phyloP scores from a whole-genome alignment of 495 filamentous ascomycete genomes.

The Sordaria brevicollis region DNA sequence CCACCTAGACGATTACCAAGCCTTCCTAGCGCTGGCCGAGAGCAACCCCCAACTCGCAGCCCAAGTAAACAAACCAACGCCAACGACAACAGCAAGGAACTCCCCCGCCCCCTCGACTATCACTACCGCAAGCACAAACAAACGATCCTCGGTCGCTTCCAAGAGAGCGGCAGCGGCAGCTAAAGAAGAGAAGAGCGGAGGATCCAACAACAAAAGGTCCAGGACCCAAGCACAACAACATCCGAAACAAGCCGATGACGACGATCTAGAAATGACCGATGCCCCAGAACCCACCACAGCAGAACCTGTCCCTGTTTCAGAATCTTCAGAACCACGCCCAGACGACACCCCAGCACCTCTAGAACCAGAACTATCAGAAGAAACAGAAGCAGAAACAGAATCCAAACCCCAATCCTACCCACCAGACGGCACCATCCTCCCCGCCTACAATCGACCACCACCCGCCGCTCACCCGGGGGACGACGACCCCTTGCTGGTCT shows the following conservation, averaged over 20 bases:
- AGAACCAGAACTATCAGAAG: neutral
- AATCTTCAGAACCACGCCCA: neutral
- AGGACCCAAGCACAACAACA: conserved; percentile 15
- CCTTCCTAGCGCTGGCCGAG: conserved; percentile 44
- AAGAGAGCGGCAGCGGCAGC: conserved; percentile 10
- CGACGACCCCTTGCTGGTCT: conserved; percentile 52
- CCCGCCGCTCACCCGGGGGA: conserved; percentile 38
- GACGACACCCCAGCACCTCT: neutral
- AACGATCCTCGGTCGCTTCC: conserved; percentile 14
- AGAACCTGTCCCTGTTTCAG: conserved; percentile 4
- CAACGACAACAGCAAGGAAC: conserved; percentile 8
- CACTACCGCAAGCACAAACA: conserved; percentile 4
- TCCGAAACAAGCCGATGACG: conserved; percentile 10
- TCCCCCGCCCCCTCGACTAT: conserved; percentile 8
- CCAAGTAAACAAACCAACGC: conserved; percentile 11
- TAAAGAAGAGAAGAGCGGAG: conserved; percentile 11
- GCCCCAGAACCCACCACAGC: conserved; percentile 12
- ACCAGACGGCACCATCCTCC: conserved; percentile 20
- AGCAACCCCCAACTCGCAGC: conserved; percentile 20
- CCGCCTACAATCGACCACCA: conserved; percentile 16
- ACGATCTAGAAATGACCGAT: conserved; percentile 28
- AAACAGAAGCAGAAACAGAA: too few relatives aligned
- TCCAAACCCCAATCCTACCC: conserved; percentile 20
- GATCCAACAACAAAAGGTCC: conserved; percentile 7
- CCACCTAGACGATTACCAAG: conserved; percentile 82